phyloP scores from a whole-genome alignment of 208 protist species.

The Acanthamoeba royreba region DNA sequence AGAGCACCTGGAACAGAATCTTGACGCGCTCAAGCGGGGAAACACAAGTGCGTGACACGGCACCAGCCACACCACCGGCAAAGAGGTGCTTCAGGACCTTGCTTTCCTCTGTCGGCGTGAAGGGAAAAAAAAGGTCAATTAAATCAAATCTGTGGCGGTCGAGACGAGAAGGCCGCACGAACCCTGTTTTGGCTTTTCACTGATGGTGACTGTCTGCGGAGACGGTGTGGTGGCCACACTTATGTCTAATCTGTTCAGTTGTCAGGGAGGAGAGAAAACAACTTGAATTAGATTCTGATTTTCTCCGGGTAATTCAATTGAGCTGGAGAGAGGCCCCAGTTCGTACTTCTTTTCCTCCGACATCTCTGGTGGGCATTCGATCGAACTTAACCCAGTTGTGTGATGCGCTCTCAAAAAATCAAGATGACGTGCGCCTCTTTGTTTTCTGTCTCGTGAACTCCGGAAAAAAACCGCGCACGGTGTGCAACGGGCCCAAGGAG shows the following conservation, averaged over 20 bases:
- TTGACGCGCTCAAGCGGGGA: constrained; percentile 91
- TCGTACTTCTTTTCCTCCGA: constrained; percentile 9
- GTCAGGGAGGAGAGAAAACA: neutral
- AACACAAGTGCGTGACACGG: constrained; percentile 89
- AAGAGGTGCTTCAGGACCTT: constrained; percentile 84
- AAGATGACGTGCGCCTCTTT: no score
- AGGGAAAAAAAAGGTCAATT: neutral
- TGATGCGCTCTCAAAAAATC: no score
- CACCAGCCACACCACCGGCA: constrained; percentile 90
- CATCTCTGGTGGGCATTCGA: neutral
- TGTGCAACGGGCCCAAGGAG: no score
- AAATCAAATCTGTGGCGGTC: neutral
- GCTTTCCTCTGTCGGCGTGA: neutral
- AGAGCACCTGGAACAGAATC: constrained; percentile 93
- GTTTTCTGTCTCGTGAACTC: no score
- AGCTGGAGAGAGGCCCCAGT: neutral
- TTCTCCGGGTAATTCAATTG: neutral
- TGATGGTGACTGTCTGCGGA: neutral
- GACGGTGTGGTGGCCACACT: neutral
- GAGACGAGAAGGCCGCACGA: neutral
- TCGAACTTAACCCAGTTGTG: no score
- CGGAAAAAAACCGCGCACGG: no score
- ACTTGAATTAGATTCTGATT: neutral
- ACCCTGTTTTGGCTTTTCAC: neutral
- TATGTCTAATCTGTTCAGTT: neutral